phyloP scores from a whole-genome alignment of 2,329 filamentous ascomycete species.

The Pseudodiploospora longispora region DNA sequence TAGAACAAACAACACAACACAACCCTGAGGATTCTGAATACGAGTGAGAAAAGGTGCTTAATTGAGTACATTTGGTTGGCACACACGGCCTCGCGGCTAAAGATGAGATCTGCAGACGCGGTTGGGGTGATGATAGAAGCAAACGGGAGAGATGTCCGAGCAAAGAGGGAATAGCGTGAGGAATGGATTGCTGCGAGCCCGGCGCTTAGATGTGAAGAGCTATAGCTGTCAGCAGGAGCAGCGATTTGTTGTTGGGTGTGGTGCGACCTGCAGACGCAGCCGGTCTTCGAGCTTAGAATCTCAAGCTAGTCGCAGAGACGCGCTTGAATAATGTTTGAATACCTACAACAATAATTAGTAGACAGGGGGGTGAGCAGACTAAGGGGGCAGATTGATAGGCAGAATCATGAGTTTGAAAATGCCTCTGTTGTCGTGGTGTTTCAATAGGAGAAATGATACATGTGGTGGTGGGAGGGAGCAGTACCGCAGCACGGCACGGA shows the following conservation, averaged over 20 bases:
- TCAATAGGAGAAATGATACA: too few relatives aligned
- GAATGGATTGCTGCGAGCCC: background rate
- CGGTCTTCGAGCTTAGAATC: too few relatives aligned
- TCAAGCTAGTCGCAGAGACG: too few relatives aligned
- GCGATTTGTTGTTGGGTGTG: background rate
- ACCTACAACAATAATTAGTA: too few relatives aligned
- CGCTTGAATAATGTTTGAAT: too few relatives aligned
- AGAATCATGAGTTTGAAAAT: too few relatives aligned
- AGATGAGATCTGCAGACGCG: constrained; percentile 13
- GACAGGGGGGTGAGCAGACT: too few relatives aligned
- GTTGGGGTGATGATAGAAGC: constrained; percentile 3
- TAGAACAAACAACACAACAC: constrained; percentile 4
- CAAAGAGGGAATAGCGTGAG: background rate
- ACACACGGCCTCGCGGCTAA: constrained; percentile 6
- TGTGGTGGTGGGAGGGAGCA: too few relatives aligned
- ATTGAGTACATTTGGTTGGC: background rate
- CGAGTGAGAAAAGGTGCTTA: background rate
- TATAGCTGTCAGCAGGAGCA: constrained; percentile 1
- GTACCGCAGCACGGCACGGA: too few relatives aligned
- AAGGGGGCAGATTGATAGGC: too few relatives aligned
- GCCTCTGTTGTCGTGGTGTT: too few relatives aligned
- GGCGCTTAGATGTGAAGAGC: constrained; percentile 20
- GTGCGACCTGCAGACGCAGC: too few relatives aligned
- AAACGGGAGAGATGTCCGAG: constrained; percentile 1
- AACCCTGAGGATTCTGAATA: background rate